Base-by-base conservation (phyloP, 2,329 filamentous ascomycete species). In the Phaeosphaeria sp. region DNA sequence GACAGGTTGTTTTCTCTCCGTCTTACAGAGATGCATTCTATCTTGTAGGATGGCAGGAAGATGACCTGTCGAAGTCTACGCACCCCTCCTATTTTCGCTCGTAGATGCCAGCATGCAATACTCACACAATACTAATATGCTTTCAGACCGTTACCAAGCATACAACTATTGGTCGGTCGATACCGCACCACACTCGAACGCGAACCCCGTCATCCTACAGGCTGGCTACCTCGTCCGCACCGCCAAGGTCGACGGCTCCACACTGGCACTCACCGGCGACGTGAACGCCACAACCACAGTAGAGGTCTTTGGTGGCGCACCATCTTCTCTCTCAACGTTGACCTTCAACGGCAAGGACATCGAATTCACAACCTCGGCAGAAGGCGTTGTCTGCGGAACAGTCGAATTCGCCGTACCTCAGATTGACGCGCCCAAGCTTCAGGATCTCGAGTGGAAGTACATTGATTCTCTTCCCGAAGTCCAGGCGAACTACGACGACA, bases 401-500 rank as follows among this genome's bases (percentile, higher is more conserved):
- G 76, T 88, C 27, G 75, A 79, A 7, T 88, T 85, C 63, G 70
- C 73, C 0, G 74, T 78, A 7, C 87, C 86, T 0, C 72, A 77
- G 0, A 60, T 91, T 40, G 67, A 71, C 0, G 64, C 92, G 1
- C 89, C 90, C 0, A 77, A 84, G 7, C 79, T 93, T 1, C 79
- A 81, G 15, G 72, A 79, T 0, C 74, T 91, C 9, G 75, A 83
- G 1, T 95, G 91, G 91, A 87, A 87, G 69, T 87, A 86, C 56
- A 68, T 91, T 21, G 87, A 94, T 73, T 86, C 85, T 0, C 84
- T 95, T 0, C 91, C 91, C 0, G 91, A 94, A 71, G 79, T 91
- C 6, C 73, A 83, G 49, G 61, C 80, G 0, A 75, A 74, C 1
- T 94, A 93, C 65, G 86, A 92, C 51, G 91, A 95, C 73, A 84